phyloP scores from a whole-genome alignment of 495 filamentous ascomycete genomes.

The Aspergillus hancockii region DNA sequence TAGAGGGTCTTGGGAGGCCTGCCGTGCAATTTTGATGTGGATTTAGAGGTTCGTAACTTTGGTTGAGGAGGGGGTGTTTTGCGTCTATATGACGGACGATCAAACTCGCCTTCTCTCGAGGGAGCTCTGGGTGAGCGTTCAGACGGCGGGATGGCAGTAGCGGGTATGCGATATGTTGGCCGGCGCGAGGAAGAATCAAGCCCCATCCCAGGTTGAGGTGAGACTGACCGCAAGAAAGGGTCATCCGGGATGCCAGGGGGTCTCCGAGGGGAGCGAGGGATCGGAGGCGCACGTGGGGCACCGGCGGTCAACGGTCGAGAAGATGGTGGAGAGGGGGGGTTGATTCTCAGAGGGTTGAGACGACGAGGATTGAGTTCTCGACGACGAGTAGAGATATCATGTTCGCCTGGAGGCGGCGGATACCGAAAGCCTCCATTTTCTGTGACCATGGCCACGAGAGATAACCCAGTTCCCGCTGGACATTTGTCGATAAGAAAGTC shows the following conservation, averaged over 20 bases:
- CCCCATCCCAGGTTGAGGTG: conserved; percentile 29
- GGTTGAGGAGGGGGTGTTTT: conserved; percentile 30
- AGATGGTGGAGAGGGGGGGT: conserved; percentile 28
- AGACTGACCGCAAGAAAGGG: conserved; percentile 30
- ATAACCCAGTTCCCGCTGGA: conserved; percentile 45
- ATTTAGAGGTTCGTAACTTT: conserved; percentile 45
- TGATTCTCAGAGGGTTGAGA: conserved; percentile 36
- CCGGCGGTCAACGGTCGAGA: conserved; percentile 28
- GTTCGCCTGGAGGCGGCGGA: conserved; percentile 35
- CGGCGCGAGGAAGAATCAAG: conserved; percentile 25
- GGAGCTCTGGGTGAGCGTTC: conserved; percentile 21
- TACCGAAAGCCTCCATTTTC: conserved; percentile 44
- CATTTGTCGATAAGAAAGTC: conserved; percentile 40
- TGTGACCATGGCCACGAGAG: conserved; percentile 53
- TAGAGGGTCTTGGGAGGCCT: conserved; percentile 31
- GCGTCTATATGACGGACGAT: conserved; percentile 26
- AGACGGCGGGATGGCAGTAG: conserved; percentile 24
- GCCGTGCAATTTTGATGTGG: conserved; percentile 34
- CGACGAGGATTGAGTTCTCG: conserved; percentile 35
- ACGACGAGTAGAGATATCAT: conserved; percentile 37
- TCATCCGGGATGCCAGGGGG: conserved; percentile 26
- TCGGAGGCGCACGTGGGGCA: conserved; percentile 22
- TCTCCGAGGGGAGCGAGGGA: conserved; percentile 33
- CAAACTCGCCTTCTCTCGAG: conserved; percentile 28
- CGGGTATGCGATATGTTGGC: conserved; percentile 23